Evolutionary conservation across 257 asterid genomes (phyloP), one percentile per base, ranked within the genome.

Genomic region (Mentha longifolia): DNA sequence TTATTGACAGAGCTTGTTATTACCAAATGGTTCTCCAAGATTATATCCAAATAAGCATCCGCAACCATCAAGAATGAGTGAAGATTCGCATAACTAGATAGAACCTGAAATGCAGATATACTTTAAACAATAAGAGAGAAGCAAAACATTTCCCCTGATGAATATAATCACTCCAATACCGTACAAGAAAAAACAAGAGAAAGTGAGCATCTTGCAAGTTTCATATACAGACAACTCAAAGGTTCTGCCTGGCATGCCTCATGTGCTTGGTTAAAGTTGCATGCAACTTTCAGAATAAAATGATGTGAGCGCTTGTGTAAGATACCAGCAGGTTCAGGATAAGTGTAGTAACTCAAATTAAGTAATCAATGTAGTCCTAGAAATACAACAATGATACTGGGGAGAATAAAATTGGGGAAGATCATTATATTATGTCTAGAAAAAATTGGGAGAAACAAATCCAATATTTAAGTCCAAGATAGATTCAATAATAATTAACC

Each of bases 11-110:
- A 75, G 70, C 80, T 74, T 71, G 43, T 68, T 78, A 80, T 81
- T 84, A 92, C 98, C 89, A 79, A 73, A 71, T 85, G 87, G 81
- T 83, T 85, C 85, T 84, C 95, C 76, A 89, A 79, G 72, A 87
- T 75, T 68, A 92, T 88, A 39, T 92, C 96, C 83, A 83, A 60
- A 78, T 84, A 90, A 74, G 96, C 88, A 72, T 88, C 88, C 42
- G 82, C 67, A 79, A 92, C 83, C 85, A 77, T 84, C 84, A 88
- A 75, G 82, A 82, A 89, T 33, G 80, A 86, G 63, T 81, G 85
- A 73, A 86, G 86, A 77, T 76, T 77, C 43, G 74, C 73, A 74
- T 64, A 83, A 74, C 68, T 60, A 73, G 94, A 82, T 51, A 90
- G 79, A 71, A 85, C 96, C 98, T 92, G 97, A 82, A 80, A 86